Evolutionary conservation across 495 filamentous ascomycete genomes (phyloP), one percentile per base, ranked within the genome.

Genomic region (Cairneyella variabilis): DNA sequence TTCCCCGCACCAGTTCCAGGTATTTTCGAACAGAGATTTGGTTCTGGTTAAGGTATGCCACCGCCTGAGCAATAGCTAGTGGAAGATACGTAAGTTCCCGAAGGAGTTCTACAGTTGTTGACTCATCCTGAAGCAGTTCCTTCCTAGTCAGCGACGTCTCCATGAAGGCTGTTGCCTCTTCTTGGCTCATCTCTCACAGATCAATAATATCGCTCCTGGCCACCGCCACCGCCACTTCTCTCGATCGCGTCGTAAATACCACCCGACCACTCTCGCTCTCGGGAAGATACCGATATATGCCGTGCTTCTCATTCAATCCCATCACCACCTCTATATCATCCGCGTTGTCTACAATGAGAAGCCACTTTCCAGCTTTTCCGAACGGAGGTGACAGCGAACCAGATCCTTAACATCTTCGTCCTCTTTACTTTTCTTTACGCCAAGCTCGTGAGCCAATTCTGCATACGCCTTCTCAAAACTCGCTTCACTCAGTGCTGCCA

Each of bases 1-100:
- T 8, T 71, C 53, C 27, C 79, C 77, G 3, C 65, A 62, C 39
- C 82, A 84, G 2, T 78, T 73, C 58, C 69, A 56, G 49, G 56
- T 12, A 82, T 59, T 38, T 30, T n/a, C 3, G 23, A 28, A 46
- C 14, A 16, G 30, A 22, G 11, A 42, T 54, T 25, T 44, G 27
- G 47, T 57, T 53, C 39, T 26, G n/a, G 41, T 52, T 53, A 2
- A 57, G 1, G 27, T 45, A 45, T 26, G 41, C 41, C 21, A 61
- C 64, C 9, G 74, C 75, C 49, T 78, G 74, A 3, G 61, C 58
- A 51, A 77, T 73, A 12, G 73, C 75, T 14, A 78, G 57, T 2
- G 75, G 74, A 17, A 79, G 68, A 54, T 56, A 38, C 8, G 28
- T 38, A 50, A 56, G 53, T 28, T 51, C 23, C 5, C 22, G 6